Conservation (phyloP, 2,329 filamentous ascomycete genomes). For the Trematosphaeria pertusa region DNA sequence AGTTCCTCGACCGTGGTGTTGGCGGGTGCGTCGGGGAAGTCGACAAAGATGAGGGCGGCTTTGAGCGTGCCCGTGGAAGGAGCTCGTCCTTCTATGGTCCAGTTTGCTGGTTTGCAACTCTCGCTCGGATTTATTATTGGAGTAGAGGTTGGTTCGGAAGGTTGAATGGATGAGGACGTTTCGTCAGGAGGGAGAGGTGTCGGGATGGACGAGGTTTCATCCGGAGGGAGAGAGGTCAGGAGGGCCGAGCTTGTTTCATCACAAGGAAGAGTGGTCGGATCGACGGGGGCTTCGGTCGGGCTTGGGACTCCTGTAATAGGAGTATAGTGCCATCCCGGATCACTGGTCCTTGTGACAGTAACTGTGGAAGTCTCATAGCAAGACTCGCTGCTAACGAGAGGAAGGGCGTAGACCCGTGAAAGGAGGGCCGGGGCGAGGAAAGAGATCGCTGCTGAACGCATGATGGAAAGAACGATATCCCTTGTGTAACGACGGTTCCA, state of each 20-base stretch:
- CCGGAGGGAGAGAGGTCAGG: no score
- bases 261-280: background rate
- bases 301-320: background rate
- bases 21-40: slow-evolving; percentile 13
- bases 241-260: background rate
- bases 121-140: background rate
- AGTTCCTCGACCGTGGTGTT: slow-evolving; percentile 4
- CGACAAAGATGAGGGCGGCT: slow-evolving; percentile 15
- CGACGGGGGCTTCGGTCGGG: background rate
- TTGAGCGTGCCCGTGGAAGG: slow-evolving; percentile 10
- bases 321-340: no score
- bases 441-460: background rate
- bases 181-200: no score
- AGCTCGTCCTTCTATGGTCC: background rate
- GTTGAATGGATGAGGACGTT: no score
- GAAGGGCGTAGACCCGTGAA: background rate
- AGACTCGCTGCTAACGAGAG: background rate
- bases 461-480: background rate
- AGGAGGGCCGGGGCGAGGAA: background rate
- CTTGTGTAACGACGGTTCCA: background rate
- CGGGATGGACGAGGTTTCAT: no score
- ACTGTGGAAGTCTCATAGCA: background rate
- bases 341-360: no score
- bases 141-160: background rate
- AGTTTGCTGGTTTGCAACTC: background rate